Percentiles rank a stretch among this genome's conserved stretches.
These are phyloP conservation scores for Tylopilus rubrobrunneus DNA, from an alignment of 768 basidiomycete species.

Conservation along the genomic window DNA sequence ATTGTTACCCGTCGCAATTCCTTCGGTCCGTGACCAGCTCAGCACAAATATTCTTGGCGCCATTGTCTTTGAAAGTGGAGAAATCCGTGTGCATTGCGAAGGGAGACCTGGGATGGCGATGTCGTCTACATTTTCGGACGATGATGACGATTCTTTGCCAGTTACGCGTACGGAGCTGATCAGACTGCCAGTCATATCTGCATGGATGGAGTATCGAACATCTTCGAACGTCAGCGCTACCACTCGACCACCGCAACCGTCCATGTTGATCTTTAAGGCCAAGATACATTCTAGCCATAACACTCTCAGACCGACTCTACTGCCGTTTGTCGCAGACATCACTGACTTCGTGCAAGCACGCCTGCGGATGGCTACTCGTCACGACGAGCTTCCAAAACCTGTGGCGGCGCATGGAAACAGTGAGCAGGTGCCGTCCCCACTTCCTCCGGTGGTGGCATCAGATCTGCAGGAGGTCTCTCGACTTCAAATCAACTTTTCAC, in stretches of 20 bases:
- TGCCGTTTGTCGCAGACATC: conserved; percentile 82
- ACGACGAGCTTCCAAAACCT: conserved; percentile 16
- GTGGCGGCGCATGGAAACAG: conserved; percentile 9
- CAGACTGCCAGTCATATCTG: conserved; percentile 71
- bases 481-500: conserved; percentile 77
- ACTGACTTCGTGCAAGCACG: conserved; percentile 66
- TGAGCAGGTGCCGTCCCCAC: conserved; percentile 7
- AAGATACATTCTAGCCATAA: conserved; percentile 91
- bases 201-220: conserved; percentile 80
- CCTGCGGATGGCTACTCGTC: conserved; percentile 49
- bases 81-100: conserved; percentile 67
- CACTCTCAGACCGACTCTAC: conserved; percentile 70
- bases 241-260: conserved; percentile 42
- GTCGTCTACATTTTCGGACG: conserved; percentile 37
- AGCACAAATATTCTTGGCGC: conserved; percentile 62
- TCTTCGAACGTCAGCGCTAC: conserved; percentile 39
- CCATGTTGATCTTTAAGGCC: conserved; percentile 74
- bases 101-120: conserved; percentile 38
- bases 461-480: conserved; percentile 34
- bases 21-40: conserved; percentile 26
- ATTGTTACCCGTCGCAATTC: neutral
- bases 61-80: conserved; percentile 80
- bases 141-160: conserved; percentile 51
- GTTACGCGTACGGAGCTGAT: conserved; percentile 54
- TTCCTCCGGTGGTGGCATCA: conserved; percentile 12